Percentiles rank a stretch among this genome's conserved stretches.
Conservation (phyloP, 768 basidiomycete species). For the Tricholoma sp. region DNA sequence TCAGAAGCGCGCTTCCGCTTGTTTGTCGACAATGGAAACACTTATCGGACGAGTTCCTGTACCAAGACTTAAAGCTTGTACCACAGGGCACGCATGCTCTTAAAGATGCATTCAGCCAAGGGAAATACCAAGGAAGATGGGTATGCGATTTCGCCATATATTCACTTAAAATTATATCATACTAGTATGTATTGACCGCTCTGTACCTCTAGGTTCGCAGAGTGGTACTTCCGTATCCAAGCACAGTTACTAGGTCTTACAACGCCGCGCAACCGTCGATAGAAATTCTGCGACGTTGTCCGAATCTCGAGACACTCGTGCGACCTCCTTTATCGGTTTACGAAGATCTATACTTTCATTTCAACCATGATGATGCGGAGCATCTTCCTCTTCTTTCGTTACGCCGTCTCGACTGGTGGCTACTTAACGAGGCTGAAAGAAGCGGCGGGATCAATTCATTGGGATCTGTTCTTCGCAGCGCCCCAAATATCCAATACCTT, state of each 20-base stretch:
- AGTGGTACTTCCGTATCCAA: conserved; percentile 52
- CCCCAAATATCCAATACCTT: conserved; percentile 57
- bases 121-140: conserved; percentile 22
- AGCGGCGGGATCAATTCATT: conserved; percentile 66
- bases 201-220: conserved; percentile 42
- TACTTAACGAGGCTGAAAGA: conserved; percentile 49
- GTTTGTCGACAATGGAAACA: conserved; percentile 57
- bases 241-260: conserved; percentile 36
- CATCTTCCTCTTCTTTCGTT: conserved; percentile 43
- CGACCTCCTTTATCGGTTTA: conserved; percentile 33
- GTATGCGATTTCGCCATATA: conserved; percentile 12
- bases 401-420: conserved; percentile 68
- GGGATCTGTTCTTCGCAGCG: conserved; percentile 39
- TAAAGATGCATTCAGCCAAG: conserved; percentile 23
- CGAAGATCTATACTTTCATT: conserved; percentile 41
- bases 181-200: neutral
- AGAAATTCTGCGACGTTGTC: conserved; percentile 44
- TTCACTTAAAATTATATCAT: neutral
- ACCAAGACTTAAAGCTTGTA: conserved; percentile 45
- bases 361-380: conserved; percentile 44
- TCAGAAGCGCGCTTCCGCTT: conserved; percentile 38
- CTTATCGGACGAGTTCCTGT: conserved; percentile 42
- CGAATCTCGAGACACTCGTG: conserved; percentile 49
- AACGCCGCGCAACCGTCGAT: conserved; percentile 28
- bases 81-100: conserved; percentile 25